Evolutionary conservation across 805 yeast species (phyloP), one percentile per base, ranked within the genome.

Genomic region (Yamadazyma endophytica): DNA sequence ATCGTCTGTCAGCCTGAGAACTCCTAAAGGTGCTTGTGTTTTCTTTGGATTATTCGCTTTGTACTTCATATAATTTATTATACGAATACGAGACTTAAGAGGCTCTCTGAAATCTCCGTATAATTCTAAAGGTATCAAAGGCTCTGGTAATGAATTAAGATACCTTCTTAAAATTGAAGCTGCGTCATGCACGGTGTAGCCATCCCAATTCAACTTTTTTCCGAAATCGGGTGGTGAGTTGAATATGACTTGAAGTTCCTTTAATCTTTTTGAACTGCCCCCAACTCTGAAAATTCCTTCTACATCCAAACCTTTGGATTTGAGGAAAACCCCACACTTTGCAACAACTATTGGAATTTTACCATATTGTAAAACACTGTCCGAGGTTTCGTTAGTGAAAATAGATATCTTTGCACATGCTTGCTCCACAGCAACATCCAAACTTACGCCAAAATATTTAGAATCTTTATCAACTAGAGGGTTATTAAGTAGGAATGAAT

Each of bases 101-200:
- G 95, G 95, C 22, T 72, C 76, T 47, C 97, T 71, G 51, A 90
- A 92, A 17, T 66, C 65, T 43, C 83, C 86, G 54, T 90, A 92
- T 38, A 77, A 59, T 4, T 71, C 71, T 21, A 86, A 63, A 1
- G 97, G 96, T 13, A 92, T 79, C 34, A 92, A 68, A 0, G 97
- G 97, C 49, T 92, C 97, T 1, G 96, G 94, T 34, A 92, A 70
- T 26, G 87, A 79, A 50, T 88, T 87, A 40, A 92, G 68, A 54
- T 75, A 92, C 35, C 98, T 68, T 52, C 97, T 73, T 36, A 92
- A 72, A 14, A 92, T 68, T 13, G 92, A 84, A 2, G 97, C 95
- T 1, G 96, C 97, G 57, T 92, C 99, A 60, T 92, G 98, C 9
- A 90, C 97, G 1, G 88, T 86, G 59, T 77, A 92, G 0, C 95